phyloP scores from a whole-genome alignment of 2,329 filamentous ascomycete genomes.

The Cucurbitaria berberidis region DNA sequence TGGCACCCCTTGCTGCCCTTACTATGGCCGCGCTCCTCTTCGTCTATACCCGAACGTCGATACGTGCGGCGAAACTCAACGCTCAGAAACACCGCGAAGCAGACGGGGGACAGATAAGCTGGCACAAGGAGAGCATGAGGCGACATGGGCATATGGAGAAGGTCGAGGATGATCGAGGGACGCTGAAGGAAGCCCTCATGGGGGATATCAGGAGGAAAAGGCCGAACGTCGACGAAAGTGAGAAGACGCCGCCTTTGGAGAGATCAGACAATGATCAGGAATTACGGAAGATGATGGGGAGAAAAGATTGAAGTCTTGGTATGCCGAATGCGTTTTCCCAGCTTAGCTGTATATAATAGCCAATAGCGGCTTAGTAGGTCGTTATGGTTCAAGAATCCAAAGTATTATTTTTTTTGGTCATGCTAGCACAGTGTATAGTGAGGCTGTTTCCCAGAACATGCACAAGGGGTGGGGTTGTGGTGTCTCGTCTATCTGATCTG shows the following conservation, averaged over 20 bases:
- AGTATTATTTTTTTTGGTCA: too few relatives aligned
- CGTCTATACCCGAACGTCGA: conserved; percentile 68
- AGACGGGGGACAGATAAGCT: conserved; percentile 62
- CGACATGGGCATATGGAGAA: conserved; percentile 59
- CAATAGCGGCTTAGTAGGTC: neutral
- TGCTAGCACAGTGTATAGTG: neutral
- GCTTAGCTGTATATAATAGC: too few relatives aligned
- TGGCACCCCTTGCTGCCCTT: conserved; percentile 67
- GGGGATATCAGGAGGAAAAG: conserved; percentile 41
- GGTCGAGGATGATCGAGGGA: conserved; percentile 47
- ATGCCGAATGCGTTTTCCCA: neutral
- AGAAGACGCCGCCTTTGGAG: conserved; percentile 34
- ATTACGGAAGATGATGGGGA: conserved; percentile 48
- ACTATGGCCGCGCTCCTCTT: conserved; percentile 67
- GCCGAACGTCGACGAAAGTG: conserved; percentile 27
- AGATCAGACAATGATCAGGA: conserved; percentile 48
- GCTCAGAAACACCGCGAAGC: conserved; percentile 65
- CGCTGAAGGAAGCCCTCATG: conserved; percentile 43
- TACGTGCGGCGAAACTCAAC: conserved; percentile 70
- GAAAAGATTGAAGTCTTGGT: conserved; percentile 26
- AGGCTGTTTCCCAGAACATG: neutral
- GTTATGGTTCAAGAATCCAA: too few relatives aligned
- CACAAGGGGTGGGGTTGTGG: neutral
- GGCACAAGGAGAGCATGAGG: conserved; percentile 61
- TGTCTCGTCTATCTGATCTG: neutral